Base-by-base conservation (phyloP, 2,329 filamentous ascomycete genomes). In the Drechslera avenae region DNA sequence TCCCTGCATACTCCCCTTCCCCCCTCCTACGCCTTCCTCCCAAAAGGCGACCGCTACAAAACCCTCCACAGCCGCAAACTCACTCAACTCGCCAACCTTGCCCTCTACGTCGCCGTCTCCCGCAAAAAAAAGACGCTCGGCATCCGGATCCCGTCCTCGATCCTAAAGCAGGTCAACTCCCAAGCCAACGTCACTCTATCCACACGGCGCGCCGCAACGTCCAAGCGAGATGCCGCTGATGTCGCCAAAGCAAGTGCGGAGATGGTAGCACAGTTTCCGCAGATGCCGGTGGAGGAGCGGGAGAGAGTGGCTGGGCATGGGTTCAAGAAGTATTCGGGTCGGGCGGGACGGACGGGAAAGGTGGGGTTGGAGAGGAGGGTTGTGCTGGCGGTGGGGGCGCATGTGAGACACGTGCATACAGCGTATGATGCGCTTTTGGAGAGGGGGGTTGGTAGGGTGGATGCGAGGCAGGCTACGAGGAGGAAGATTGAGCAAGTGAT, bases 351-450 rank as follows among this genome's bases (percentile, higher is more conserved):
- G 42, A 77, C 75, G 1, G 64, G 63, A 2, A 76, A 54, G 36
- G 60, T 80, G 5, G 63, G 65, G 0, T 37, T 79, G 30, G 63
- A 67, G 5, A 60, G 71, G 12, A 80, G 75, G 55, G 78, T 76
- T 4, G 57, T 65, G 37, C 69, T 81, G 18, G 81, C 78, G 2
- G 78, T 82, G 10, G 64, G 74, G 17, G 81, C 81, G 3, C 77
- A 82, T 54, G 73, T 80, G 4, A 72, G 81, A 5, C 81, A 83
- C 57, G 55, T 48, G 3, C 73, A 80, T 36, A 83, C 80, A 0
- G 57, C 69, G 1, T 83, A 83, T 49, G 78, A 83, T 12, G 79
- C 34, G 52, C 80, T 46, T 42, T 45, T 39, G 12, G 35, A 19
- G 59, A 56, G 5, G 49, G 40, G 52, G 46, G 19, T 62, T 50